Percentiles rank a stretch among this genome's conserved stretches.
Conservation (phyloP, 495 filamentous ascomycete species). For the Lophium mytilinum region DNA sequence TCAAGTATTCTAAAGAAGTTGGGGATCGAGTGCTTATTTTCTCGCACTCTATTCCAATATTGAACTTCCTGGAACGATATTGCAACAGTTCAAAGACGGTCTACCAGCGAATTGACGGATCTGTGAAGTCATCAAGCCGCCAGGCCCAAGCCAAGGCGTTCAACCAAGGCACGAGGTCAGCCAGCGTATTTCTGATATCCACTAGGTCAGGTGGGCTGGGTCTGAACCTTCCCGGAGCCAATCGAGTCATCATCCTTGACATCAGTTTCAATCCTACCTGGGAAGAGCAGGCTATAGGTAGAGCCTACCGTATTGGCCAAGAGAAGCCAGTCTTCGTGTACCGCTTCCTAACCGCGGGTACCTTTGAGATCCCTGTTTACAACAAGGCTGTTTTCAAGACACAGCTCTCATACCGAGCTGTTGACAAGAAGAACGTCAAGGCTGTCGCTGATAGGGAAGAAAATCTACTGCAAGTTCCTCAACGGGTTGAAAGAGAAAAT, state of each 20-base stretch:
- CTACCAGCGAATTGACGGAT: constrained; percentile 60
- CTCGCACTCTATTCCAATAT: constrained; percentile 59
- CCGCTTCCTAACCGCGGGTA: constrained; percentile 70
- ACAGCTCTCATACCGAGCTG: constrained; percentile 66
- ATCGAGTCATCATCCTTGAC: constrained; percentile 83
- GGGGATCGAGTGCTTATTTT: constrained; percentile 76
- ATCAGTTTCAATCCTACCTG: constrained; percentile 69
- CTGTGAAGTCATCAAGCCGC: constrained; percentile 43
- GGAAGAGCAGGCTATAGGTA: constrained; percentile 84
- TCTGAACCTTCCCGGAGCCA: constrained; percentile 76
- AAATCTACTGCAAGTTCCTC: constrained; percentile 53
- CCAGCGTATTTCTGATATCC: constrained; percentile 66
- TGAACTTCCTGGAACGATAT: constrained; percentile 58
- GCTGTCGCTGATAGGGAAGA: constrained; percentile 43
- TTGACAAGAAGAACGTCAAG: constrained; percentile 71
- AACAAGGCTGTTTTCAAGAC: constrained; percentile 71
- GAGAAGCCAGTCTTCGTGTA: constrained; percentile 79
- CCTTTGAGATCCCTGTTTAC: constrained; percentile 64
- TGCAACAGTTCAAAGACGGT: constrained; percentile 30
- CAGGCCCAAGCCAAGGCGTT: constrained; percentile 58
- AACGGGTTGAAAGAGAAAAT: constrained; percentile 44
- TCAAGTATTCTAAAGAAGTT: constrained; percentile 49
- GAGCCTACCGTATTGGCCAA: constrained; percentile 83
- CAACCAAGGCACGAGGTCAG: constrained; percentile 40
- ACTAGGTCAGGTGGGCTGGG: constrained; percentile 75